Percentiles rank a stretch among this genome's conserved stretches.
Evolutionary conservation across 768 basidiomycete species (phyloP).

Genomic region (Polyporus arcularius): DNA sequence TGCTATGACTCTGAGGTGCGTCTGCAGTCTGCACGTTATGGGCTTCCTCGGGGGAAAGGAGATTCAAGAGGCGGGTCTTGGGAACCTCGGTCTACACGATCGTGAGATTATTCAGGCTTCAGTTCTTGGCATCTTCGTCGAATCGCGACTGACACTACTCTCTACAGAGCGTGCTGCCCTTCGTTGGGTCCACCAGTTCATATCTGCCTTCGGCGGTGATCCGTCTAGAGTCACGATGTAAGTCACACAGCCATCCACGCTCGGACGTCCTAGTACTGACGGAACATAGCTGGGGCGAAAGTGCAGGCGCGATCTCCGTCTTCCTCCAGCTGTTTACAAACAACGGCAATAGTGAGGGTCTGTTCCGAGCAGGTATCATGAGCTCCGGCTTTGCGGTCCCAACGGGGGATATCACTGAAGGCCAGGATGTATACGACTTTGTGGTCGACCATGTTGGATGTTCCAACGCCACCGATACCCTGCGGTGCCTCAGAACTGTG

Average conservation of each 20-base stretch:
- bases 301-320: slow-evolving; percentile 38
- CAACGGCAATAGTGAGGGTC: slow-evolving; percentile 23
- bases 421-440: slow-evolving; percentile 41
- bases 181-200: slow-evolving; percentile 43
- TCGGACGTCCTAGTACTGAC: no score
- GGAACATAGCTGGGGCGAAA: slow-evolving; percentile 30
- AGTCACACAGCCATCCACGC: neutral
- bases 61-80: slow-evolving; percentile 36
- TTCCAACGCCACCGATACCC: slow-evolving; percentile 32
- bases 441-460: slow-evolving; percentile 43
- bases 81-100: slow-evolving; percentile 53
- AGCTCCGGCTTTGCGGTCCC: slow-evolving; percentile 15
- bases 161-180: slow-evolving; percentile 37
- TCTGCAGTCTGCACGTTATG: slow-evolving; percentile 25
- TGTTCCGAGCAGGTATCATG: slow-evolving; percentile 40
- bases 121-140: neutral
- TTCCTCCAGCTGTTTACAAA: slow-evolving; percentile 29
- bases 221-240: slow-evolving; percentile 45
- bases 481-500: slow-evolving; percentile 43
- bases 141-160: neutral
- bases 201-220: slow-evolving; percentile 43
- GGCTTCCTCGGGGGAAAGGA: slow-evolving; percentile 43
- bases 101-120: slow-evolving; percentile 21
- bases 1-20: neutral
- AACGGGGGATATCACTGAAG: slow-evolving; percentile 11